These are phyloP conservation scores for Mycena pura DNA, from an alignment of 768 basidiomycete species.

Conservation along the genomic window DNA sequence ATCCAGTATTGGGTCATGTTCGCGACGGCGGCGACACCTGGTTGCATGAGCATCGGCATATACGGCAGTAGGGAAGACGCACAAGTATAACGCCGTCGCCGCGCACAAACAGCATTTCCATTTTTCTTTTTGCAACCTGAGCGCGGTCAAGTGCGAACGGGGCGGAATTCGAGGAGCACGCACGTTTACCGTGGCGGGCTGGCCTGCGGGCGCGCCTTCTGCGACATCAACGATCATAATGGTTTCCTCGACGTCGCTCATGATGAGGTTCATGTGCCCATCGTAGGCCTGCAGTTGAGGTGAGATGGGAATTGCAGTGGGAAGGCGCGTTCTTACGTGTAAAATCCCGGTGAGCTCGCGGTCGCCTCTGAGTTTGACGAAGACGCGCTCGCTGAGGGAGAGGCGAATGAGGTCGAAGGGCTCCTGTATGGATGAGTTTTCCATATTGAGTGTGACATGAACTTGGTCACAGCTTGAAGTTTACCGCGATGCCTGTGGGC, in stretches of 20 bases:
- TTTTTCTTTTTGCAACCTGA: slow-evolving; percentile 90
- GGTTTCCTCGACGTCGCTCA: slow-evolving; percentile 97
- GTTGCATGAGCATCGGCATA: slow-evolving; percentile 6
- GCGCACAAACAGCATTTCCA: slow-evolving; percentile 98
- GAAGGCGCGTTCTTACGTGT: slow-evolving; percentile 66
- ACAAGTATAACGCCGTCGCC: slow-evolving; percentile 98
- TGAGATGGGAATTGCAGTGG: slow-evolving; percentile 15
- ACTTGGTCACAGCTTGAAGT: slow-evolving; percentile 14
- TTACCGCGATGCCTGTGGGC: slow-evolving; percentile 68
- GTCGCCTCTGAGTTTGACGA: slow-evolving; percentile 96
- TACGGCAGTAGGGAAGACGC: slow-evolving; percentile 35
- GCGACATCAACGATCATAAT: slow-evolving; percentile 91
- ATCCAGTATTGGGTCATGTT: slow-evolving; percentile 59
- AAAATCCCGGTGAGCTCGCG: slow-evolving; percentile 89
- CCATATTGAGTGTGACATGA: slow-evolving; percentile 52
- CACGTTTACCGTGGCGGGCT: slow-evolving; percentile 69
- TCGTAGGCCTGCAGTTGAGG: slow-evolving; percentile 83
- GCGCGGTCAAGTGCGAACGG: background rate
- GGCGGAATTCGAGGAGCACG: slow-evolving; percentile 22
- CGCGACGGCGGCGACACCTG: slow-evolving; percentile 86
- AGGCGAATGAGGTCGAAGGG: slow-evolving; percentile 97
- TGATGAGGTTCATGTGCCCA: slow-evolving; percentile 99
- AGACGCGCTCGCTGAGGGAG: slow-evolving; percentile 96
- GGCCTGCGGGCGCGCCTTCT: slow-evolving; percentile 66
- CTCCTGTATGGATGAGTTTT: slow-evolving; percentile 83